Percentiles rank a stretch among this genome's conserved stretches.
phyloP scores from a whole-genome alignment of 768 basidiomycete genomes.

The Lentinula raphanica region DNA sequence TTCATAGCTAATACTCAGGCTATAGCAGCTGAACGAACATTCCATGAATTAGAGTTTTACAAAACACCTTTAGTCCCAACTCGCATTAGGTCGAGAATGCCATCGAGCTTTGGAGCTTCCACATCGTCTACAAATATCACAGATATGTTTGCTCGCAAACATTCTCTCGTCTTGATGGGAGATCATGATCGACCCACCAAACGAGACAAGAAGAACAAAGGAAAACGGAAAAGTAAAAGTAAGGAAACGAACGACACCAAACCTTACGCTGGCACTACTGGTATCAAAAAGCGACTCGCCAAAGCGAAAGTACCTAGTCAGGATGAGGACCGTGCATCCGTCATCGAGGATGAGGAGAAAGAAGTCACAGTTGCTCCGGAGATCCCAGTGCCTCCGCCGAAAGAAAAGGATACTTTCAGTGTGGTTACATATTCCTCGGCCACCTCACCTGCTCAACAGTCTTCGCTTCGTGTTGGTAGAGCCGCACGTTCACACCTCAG shows the following conservation, averaged over 20 bases:
- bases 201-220: constrained; percentile 30
- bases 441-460: constrained; percentile 27
- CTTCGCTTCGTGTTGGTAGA: constrained; percentile 65
- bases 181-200: constrained; percentile 46
- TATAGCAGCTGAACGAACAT: constrained; percentile 58
- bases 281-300: constrained; percentile 72
- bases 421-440: constrained; percentile 29
- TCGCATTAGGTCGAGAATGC: constrained; percentile 29
- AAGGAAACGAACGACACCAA: constrained; percentile 52
- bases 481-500: constrained; percentile 53
- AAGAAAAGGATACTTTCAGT: constrained; percentile 11
- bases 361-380: not conserved
- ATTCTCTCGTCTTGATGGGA: constrained; percentile 51
- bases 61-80: constrained; percentile 74
- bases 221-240: constrained; percentile 34
- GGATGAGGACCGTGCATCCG: constrained; percentile 4
- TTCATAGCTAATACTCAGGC: constrained; percentile 24
- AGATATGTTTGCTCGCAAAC: constrained; percentile 54
- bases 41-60: constrained; percentile 72
- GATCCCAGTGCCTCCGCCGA: constrained; percentile 16
- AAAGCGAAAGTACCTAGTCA: constrained; percentile 24
- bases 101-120: constrained; percentile 18
- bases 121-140: constrained; percentile 33
- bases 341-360: not conserved
- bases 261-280: constrained; percentile 75